These are phyloP conservation scores for Ascochyta koolunga DNA, from an alignment of 2,329 filamentous ascomycete species.

Conservation along the genomic window DNA sequence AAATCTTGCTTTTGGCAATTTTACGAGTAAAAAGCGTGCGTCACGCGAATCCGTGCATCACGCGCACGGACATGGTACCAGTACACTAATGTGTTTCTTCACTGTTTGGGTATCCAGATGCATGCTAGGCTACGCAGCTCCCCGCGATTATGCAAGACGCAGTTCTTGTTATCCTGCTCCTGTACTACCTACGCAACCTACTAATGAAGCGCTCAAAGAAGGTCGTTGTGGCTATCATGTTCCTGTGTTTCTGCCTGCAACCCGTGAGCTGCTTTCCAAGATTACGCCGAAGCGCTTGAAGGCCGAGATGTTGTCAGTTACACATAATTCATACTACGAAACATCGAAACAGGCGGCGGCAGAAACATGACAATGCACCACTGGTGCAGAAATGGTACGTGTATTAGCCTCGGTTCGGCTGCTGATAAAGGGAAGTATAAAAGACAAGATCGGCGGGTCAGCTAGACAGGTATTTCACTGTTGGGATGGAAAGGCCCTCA, in stretches of 20 bases:
- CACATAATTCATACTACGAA: background rate
- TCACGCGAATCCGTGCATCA: too few relatives aligned
- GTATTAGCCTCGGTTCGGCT: background rate
- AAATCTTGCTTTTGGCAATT: too few relatives aligned
- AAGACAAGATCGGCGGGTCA: background rate
- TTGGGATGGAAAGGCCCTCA: too few relatives aligned
- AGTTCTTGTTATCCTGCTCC: constrained; percentile 20
- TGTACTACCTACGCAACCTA: constrained; percentile 1
- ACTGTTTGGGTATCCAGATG: constrained; percentile 20
- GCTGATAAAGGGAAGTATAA: too few relatives aligned
- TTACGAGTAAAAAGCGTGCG: too few relatives aligned
- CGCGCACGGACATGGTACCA: too few relatives aligned
- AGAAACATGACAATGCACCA: background rate
- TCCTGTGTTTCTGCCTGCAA: constrained; percentile 19
- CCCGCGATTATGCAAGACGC: constrained; percentile 26
- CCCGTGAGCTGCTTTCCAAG: constrained; percentile 22
- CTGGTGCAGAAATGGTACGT: background rate
- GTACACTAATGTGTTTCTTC: background rate
- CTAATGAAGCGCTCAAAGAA: background rate
- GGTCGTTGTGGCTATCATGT: background rate
- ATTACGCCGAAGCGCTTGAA: constrained; percentile 11
- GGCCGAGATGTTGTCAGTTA: constrained; percentile 1
- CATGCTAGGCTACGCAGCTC: constrained; percentile 13
- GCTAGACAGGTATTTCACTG: too few relatives aligned
- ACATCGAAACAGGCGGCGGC: background rate